phyloP scores from a whole-genome alignment of 306 rosid genomes.

The Sophora flavescens region DNA sequence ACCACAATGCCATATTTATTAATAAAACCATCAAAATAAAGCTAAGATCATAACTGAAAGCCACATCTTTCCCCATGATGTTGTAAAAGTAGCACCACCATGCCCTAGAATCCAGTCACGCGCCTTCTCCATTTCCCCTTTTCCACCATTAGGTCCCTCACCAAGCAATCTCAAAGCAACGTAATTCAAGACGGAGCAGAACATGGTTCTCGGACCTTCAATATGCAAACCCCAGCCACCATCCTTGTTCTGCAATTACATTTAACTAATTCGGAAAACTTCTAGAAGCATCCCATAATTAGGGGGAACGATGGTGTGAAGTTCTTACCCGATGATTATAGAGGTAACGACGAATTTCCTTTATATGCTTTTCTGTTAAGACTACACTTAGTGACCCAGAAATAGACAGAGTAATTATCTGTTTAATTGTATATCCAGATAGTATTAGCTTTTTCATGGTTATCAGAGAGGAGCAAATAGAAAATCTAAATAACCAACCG shows the following conservation, averaged over 20 bases:
- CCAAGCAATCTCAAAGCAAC: conserved; percentile 80
- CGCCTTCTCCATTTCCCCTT: conserved; percentile 69
- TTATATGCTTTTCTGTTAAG: conserved; percentile 75
- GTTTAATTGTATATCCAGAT: conserved; percentile 40
- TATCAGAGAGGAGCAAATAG: conserved; percentile 9
- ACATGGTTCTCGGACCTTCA: conserved; percentile 94
- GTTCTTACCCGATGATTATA: conserved; percentile 84
- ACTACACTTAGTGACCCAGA: conserved; percentile 81
- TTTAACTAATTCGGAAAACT: conserved; percentile 28
- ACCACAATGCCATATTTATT: conserved; percentile 21
- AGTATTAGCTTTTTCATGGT: conserved; percentile 15
- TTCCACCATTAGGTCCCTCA: conserved; percentile 79
- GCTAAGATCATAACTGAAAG: conserved; percentile 72
- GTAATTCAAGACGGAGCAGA: conserved; percentile 78
- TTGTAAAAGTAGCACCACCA: conserved; percentile 79
- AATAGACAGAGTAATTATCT: conserved; percentile 70
- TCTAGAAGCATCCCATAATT: neutral
- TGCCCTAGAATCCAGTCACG: conserved; percentile 82
- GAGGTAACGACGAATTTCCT: conserved; percentile 79
- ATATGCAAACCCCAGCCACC: conserved; percentile 98
- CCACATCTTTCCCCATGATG: conserved; percentile 99
- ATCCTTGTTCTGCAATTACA: conserved; percentile 75
- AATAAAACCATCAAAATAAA: conserved; percentile 36
- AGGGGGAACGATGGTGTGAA: conserved; percentile 23
- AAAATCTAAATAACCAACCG: conserved; percentile 12